phyloP scores from a whole-genome alignment of 2,329 filamentous ascomycete species.

The Talaromyces sp. region DNA sequence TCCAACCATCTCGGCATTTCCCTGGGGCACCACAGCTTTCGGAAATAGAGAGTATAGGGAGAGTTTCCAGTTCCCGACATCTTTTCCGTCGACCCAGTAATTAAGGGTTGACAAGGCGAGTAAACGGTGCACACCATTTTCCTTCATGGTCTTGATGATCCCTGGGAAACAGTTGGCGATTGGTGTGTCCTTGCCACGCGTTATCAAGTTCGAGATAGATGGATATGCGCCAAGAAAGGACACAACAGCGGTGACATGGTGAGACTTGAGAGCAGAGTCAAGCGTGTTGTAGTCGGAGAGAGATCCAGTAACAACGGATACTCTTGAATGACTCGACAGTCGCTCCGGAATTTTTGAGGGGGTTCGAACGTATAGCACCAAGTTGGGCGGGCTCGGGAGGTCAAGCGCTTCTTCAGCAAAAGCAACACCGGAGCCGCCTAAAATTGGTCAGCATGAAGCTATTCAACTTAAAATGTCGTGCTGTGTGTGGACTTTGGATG shows the following conservation, averaged over 20 bases:
- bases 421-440: neutral
- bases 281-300: neutral
- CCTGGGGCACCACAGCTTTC: neutral
- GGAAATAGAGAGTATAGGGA: neutral
- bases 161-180: neutral
- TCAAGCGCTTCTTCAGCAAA: neutral
- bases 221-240: neutral
- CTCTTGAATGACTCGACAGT: neutral
- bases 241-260: neutral
- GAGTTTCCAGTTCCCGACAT: neutral
- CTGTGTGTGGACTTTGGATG: neutral
- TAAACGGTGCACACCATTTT: neutral
- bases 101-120: neutral
- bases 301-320: neutral
- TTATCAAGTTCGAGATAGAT: neutral
- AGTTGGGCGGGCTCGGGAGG: neutral
- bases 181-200: neutral
- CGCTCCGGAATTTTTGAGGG: neutral
- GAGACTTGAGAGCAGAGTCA: neutral
- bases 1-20: neutral
- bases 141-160: neutral
- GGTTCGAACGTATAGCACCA: neutral
- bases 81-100: neutral
- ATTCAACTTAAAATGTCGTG: neutral
- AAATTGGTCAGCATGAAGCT: neutral